Conservation (phyloP, 2,329 filamentous ascomycete genomes). For the Fusarium albidum region DNA sequence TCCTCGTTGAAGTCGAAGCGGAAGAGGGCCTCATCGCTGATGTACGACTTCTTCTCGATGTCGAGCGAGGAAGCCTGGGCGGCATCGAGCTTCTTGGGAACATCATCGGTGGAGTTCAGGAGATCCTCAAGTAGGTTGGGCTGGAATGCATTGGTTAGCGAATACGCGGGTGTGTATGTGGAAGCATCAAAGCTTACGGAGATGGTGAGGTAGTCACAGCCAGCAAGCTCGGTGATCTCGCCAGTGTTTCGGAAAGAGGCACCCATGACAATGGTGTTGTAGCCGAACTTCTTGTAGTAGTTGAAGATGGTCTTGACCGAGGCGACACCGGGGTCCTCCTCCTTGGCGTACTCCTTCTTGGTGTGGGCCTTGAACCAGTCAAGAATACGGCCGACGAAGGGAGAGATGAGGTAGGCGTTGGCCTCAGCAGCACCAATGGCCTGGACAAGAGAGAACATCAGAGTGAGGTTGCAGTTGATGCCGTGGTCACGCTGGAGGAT, state of each 20-base stretch:
- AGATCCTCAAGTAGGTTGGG: conserved; percentile 95
- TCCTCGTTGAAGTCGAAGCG: conserved; percentile 99
- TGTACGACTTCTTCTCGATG: conserved; percentile 89
- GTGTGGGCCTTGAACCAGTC: conserved; percentile 98
- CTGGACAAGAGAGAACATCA: conserved; percentile 97
- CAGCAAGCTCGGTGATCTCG: conserved; percentile 97
- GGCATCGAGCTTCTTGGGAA: conserved; percentile 93
- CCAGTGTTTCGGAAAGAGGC: conserved; percentile 96
- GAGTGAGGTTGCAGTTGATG: conserved; percentile 98
- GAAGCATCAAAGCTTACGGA: conserved; percentile 67
- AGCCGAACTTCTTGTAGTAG: conserved; percentile 99
- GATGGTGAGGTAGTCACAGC: conserved; percentile 99
- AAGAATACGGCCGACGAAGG: conserved; percentile 98
- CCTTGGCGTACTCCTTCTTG: conserved; percentile 90
- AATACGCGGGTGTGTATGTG: not conserved
- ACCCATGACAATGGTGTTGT: conserved; percentile 99
- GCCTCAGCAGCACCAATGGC: conserved; percentile 97
- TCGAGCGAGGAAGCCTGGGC: conserved; percentile 70
- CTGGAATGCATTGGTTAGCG: conserved; percentile 50
- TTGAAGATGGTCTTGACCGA: conserved; percentile 96
- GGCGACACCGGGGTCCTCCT: conserved; percentile 95
- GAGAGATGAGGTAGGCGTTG: conserved; percentile 95
- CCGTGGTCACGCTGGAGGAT: conserved; percentile 95
- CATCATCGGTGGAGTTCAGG: conserved; percentile 79
- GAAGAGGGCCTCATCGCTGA: conserved; percentile 89